Evolutionary conservation across 805 yeast species (phyloP), one percentile per base, ranked within the genome.

Genomic region (Cyberlindnera xishuangbannaensis): DNA sequence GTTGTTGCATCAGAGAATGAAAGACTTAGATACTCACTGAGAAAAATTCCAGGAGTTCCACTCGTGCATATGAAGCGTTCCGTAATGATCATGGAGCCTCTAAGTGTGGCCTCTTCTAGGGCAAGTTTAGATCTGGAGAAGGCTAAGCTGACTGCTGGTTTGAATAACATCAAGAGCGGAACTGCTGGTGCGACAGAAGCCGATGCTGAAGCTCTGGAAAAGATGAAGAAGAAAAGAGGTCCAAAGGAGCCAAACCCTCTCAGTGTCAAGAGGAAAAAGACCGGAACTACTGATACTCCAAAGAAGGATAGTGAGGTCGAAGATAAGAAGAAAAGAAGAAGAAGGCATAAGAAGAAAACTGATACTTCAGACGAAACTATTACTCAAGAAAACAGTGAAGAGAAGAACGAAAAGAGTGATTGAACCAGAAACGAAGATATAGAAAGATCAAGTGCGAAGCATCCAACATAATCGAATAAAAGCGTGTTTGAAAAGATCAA

Each of bases 51-150:
- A 1, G 98, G 96, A 10, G 82, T 86, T 1, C 98, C 98, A 1
- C 58, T 92, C 44, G 64, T 90, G 8, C 88, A 83, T 56, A 77
- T 92, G 75, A 79, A 83, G 51, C 69, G 96, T 40, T 76, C 95
- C 1, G 98, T 92, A 13, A 84, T 92, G 90, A 78, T 92, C 18
- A 77, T 92, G 92, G 98, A 92, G 59, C 96, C 97, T 7, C 62
- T 87, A 45, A 83, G 95, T 33, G 71, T 70, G 24, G 83, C 84
- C 6, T 81, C 90, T 27, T 66, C 64, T 10, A 56, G 53, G 28
- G 65, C 68, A 12, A 74, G 76, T 34, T 51, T 51, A 28, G 47
- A 58, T 18, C 62, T 69, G 25, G 98, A 92, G 58, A 55, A 62
- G 2, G 65, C 68, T 28, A 92, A 92, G 50, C 65, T 92, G 32